phyloP scores from a whole-genome alignment of 805 yeast genomes.

The Komagataella pseudopastoris region DNA sequence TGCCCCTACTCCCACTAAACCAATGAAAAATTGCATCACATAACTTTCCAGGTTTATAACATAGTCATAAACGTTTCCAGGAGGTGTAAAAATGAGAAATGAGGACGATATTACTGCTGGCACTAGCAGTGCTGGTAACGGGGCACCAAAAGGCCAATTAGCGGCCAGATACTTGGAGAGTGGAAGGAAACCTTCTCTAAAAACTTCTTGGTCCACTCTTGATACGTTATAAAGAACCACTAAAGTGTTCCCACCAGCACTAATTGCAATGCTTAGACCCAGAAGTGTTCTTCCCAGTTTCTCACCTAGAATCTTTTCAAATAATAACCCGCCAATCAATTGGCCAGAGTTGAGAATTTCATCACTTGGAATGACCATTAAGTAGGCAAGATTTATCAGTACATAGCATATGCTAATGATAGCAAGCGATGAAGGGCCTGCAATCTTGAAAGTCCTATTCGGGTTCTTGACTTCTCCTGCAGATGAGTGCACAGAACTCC shows the following conservation, averaged over 20 bases:
- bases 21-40: slow-evolving; percentile 34
- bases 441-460: slow-evolving; percentile 31
- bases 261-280: slow-evolving; percentile 34
- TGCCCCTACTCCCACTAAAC: slow-evolving; percentile 41
- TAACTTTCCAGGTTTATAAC: slow-evolving; percentile 39
- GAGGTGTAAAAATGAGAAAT: slow-evolving; percentile 27
- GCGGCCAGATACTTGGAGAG: slow-evolving; percentile 35
- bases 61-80: slow-evolving; percentile 36
- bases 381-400: slow-evolving; percentile 34
- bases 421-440: slow-evolving; percentile 35
- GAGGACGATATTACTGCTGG: slow-evolving; percentile 26
- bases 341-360: slow-evolving; percentile 32
- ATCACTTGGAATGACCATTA: slow-evolving; percentile 33
- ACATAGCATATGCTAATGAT: slow-evolving; percentile 30
- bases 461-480: slow-evolving; percentile 44
- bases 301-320: slow-evolving; percentile 35
- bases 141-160: slow-evolving; percentile 41
- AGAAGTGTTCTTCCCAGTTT: slow-evolving; percentile 32
- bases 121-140: slow-evolving; percentile 29
- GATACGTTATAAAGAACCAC: slow-evolving; percentile 40
- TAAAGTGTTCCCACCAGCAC: slow-evolving; percentile 43
- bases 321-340: slow-evolving; percentile 36
- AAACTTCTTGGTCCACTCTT: slow-evolving; percentile 41
- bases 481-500: slow-evolving; percentile 42
- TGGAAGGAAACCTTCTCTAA: slow-evolving; percentile 42